Conservation (phyloP, 2,329 filamentous ascomycete species). For the Fusarium dlaminii region DNA sequence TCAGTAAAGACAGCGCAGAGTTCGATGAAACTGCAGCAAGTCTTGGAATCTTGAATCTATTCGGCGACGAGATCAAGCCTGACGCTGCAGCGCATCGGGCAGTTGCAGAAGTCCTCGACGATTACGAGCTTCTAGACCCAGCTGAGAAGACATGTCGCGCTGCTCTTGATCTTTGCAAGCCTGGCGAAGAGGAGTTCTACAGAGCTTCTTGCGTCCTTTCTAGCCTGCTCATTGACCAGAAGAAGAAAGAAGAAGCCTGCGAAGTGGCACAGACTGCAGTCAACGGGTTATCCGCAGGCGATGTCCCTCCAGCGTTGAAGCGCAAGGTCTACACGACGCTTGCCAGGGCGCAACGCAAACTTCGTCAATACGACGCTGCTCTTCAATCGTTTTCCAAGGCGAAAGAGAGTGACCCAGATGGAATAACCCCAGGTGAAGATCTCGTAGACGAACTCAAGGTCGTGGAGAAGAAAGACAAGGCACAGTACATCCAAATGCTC, state of each 20-base stretch:
- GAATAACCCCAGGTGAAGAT: background rate
- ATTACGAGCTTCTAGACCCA: background rate
- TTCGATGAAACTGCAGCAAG: background rate
- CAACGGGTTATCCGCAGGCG: rapidly evolving
- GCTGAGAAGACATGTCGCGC: background rate
- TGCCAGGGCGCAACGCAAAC: background rate
- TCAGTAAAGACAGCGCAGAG: background rate
- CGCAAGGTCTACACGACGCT: background rate
- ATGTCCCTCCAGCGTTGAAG: background rate
- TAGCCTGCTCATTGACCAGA: background rate
- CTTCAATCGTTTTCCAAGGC: background rate
- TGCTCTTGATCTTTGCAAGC: background rate
- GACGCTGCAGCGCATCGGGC: constrained; percentile 17
- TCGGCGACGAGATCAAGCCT: constrained; percentile 26
- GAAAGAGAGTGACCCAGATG: background rate
- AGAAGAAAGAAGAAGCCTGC: background rate
- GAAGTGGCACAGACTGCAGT: background rate
- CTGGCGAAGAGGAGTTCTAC: background rate
- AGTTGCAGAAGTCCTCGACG: background rate
- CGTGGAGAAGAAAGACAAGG: background rate
- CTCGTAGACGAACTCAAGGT: background rate
- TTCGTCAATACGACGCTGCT: background rate
- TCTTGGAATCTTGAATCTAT: constrained; percentile 34
- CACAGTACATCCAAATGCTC: constrained; percentile 1
- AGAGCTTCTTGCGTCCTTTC: background rate